phyloP scores from a whole-genome alignment of 2,329 filamentous ascomycete genomes.

The Akanthomyces dipterigenus region DNA sequence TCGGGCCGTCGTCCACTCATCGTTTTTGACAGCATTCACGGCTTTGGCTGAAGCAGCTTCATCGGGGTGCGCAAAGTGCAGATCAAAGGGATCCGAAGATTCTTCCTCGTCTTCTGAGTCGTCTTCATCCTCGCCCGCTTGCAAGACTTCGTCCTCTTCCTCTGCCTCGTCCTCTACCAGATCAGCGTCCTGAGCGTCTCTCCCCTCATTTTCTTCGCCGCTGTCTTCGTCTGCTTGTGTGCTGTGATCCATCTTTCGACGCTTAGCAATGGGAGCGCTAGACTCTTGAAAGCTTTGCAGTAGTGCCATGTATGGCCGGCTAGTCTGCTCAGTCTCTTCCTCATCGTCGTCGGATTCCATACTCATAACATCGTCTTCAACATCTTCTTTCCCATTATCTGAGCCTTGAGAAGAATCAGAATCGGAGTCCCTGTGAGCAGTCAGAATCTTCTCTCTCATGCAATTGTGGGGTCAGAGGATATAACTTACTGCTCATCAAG shows the following conservation, averaged over 20 bases:
- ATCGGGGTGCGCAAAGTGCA: constrained; percentile 67
- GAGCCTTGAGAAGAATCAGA: constrained; percentile 19
- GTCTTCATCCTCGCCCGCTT: constrained; percentile 23
- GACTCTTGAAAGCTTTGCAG: constrained; percentile 50
- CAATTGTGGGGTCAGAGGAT: neutral
- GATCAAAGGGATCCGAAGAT: constrained; percentile 66
- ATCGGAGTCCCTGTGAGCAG: constrained; percentile 10
- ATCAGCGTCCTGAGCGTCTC: constrained; percentile 32
- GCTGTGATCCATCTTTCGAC: constrained; percentile 45
- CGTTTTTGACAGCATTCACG: constrained; percentile 43
- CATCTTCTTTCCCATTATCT: constrained; percentile 22
- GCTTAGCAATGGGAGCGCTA: constrained; percentile 42
- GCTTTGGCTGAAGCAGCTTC: constrained; percentile 50
- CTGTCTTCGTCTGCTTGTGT: constrained; percentile 13
- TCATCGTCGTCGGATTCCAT: constrained; percentile 37
- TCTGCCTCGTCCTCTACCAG: constrained; percentile 27
- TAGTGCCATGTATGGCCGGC: constrained; percentile 50
- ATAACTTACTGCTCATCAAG: constrained; percentile 29
- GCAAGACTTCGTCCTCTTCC: constrained; percentile 35
- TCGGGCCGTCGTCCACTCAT: constrained; percentile 46
- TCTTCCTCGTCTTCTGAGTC: constrained; percentile 47
- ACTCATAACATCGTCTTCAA: constrained; percentile 32
- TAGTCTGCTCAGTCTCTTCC: constrained; percentile 37
- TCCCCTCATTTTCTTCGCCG: constrained; percentile 17
- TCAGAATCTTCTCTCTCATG: neutral